phyloP scores from a whole-genome alignment of 495 filamentous ascomycete genomes.

The Tuber aestivum region DNA sequence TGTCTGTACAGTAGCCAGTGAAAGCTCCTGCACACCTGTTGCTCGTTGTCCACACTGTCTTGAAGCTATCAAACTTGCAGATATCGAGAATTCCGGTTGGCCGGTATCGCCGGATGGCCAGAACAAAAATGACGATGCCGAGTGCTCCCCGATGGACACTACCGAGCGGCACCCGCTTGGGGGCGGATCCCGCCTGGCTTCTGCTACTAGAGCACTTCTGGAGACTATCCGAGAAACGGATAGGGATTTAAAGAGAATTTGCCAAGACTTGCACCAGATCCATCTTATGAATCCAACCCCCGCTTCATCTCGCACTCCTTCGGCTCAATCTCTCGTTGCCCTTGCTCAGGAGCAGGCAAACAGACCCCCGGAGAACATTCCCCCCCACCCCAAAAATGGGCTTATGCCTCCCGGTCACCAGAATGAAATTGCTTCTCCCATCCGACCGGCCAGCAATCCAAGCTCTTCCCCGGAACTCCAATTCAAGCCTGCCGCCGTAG shows the following conservation, averaged over 20 bases:
- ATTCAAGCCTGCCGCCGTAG: not conserved
- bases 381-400: not conserved
- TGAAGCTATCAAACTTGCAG: slow-evolving; percentile 9
- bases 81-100: not conserved
- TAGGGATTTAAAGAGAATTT: slow-evolving; percentile 24
- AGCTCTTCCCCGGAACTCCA: not conserved
- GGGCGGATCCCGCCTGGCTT: not conserved
- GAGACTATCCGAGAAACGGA: slow-evolving; percentile 27
- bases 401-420: not conserved
- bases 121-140: not conserved
- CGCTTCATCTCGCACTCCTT: slow-evolving; percentile 15
- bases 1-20: slow-evolving; percentile 26
- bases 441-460: not conserved
- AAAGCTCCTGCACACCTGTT: not conserved
- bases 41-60: slow-evolving; percentile 20
- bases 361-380: not conserved
- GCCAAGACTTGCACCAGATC: slow-evolving; percentile 29
- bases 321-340: not conserved
- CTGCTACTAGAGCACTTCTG: slow-evolving; percentile 17
- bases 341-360: not conserved
- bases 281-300: slow-evolving; percentile 31
- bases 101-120: not conserved
- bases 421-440: not conserved
- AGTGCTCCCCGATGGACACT: slow-evolving; percentile 10
- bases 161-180: slow-evolving; percentile 11